phyloP scores from a whole-genome alignment of 169 alveolate species.

The Plasmodium relictum region DNA sequence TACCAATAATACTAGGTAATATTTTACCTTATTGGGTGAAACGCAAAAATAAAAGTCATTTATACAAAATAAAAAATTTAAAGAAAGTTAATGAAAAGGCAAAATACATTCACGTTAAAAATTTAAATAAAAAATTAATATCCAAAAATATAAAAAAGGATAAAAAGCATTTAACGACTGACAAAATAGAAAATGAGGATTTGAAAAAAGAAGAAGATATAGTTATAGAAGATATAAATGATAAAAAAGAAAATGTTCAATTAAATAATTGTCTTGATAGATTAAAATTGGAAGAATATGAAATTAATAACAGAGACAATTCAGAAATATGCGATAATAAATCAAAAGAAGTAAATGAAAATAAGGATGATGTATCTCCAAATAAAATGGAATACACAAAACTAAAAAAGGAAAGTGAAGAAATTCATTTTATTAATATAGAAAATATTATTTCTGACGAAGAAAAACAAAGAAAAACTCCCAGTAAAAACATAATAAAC shows the following conservation, averaged over 20 bases:
- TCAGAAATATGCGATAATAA: neutral
- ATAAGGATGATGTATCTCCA: conserved; percentile 8
- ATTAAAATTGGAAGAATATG: neutral
- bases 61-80: conserved; percentile 62
- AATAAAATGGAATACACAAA: conserved; percentile 4
- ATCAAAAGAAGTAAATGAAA: conserved; percentile 7
- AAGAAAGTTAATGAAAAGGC: conserved; percentile 26
- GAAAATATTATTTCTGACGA: conserved; percentile 10
- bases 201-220: conserved; percentile 27
- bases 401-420: neutral
- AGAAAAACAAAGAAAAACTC: neutral
- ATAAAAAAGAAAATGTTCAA: neutral
- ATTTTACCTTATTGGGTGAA: conserved; percentile 69
- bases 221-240: conserved; percentile 2
- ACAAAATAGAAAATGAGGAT: neutral
- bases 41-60: conserved; percentile 22
- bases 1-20: conserved; percentile 72
- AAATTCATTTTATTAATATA: conserved; percentile 7
- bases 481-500: neutral
- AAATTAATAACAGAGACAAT: neutral
- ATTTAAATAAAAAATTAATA: conserved; percentile 34
- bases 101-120: conserved; percentile 28
- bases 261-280: neutral
- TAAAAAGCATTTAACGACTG: conserved; percentile 9
- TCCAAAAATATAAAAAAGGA: conserved; percentile 6